These are phyloP conservation scores for Lotus japonicus DNA, from an alignment of 306 rosid species.

Conservation along the genomic window DNA sequence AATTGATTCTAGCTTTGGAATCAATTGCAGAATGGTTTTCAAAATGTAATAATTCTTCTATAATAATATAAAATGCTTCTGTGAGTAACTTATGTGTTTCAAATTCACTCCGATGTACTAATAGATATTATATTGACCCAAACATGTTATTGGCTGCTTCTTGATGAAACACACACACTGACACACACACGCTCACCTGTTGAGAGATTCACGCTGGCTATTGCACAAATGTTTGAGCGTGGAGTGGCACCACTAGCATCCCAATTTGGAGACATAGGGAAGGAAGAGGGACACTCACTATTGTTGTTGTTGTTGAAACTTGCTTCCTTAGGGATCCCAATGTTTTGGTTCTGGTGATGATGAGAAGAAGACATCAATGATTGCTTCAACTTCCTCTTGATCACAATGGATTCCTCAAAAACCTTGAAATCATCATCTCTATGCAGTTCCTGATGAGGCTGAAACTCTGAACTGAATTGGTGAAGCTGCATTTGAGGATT, in stretches of 20 bases:
- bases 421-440: constrained; percentile 20
- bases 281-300: constrained; percentile 26
- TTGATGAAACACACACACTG: neutral
- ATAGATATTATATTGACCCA: too few relatives aligned
- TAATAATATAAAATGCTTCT: too few relatives aligned
- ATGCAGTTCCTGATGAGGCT: neutral
- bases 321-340: constrained; percentile 37
- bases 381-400: constrained; percentile 41
- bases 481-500: constrained; percentile 24
- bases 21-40: too few relatives aligned
- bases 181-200: constrained; percentile 15
- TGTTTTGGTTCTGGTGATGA: constrained; percentile 20
- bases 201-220: constrained; percentile 37
- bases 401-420: constrained; percentile 39
- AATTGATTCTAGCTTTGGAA: too few relatives aligned
- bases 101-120: too few relatives aligned
- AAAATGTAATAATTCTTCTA: too few relatives aligned
- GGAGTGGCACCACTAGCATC: constrained; percentile 30
- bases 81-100: too few relatives aligned
- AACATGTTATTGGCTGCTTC: neutral
- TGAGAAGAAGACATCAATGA: constrained; percentile 7
- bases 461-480: constrained; percentile 26
- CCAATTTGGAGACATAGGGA: constrained; percentile 58
- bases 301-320: constrained; percentile 14
- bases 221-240: constrained; percentile 26